These are phyloP conservation scores for Fremontodendron californicum DNA, from an alignment of 345 rosid genomes.

Conservation along the genomic window DNA sequence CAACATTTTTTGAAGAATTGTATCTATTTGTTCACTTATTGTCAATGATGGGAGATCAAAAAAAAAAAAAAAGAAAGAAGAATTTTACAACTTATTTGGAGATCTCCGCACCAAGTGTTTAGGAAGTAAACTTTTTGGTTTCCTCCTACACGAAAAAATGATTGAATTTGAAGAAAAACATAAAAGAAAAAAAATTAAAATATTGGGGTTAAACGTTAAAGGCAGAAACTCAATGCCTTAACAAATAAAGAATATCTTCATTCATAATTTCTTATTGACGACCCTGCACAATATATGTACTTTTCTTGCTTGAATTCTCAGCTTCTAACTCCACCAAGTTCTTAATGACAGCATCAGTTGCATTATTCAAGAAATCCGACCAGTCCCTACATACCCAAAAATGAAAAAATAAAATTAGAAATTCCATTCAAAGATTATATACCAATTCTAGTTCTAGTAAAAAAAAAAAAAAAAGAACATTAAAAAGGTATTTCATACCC, in stretches of 20 bases:
- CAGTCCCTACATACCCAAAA: conserved; percentile 52
- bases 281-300: conserved; percentile 16
- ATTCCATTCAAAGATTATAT: neutral
- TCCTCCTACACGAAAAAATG: neutral
- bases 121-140: neutral
- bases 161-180: neutral
- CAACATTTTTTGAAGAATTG: neutral
- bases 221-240: neutral
- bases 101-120: neutral
- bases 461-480: neutral
- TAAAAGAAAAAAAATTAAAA: neutral
- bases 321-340: conserved; percentile 61
- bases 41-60: neutral
- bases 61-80: neutral
- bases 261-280: conserved; percentile 3
- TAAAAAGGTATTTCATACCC: conserved; percentile 41
- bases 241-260: neutral
- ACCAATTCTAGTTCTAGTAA: neutral
- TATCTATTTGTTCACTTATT: neutral
- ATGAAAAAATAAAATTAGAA: neutral
- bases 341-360: conserved; percentile 62
- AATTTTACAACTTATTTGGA: neutral
- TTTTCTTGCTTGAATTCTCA: conserved; percentile 17
- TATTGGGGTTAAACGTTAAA: neutral
- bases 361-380: conserved; percentile 60